phyloP scores from a whole-genome alignment of 2,329 filamentous ascomycete genomes.

The Graphium sp. region DNA sequence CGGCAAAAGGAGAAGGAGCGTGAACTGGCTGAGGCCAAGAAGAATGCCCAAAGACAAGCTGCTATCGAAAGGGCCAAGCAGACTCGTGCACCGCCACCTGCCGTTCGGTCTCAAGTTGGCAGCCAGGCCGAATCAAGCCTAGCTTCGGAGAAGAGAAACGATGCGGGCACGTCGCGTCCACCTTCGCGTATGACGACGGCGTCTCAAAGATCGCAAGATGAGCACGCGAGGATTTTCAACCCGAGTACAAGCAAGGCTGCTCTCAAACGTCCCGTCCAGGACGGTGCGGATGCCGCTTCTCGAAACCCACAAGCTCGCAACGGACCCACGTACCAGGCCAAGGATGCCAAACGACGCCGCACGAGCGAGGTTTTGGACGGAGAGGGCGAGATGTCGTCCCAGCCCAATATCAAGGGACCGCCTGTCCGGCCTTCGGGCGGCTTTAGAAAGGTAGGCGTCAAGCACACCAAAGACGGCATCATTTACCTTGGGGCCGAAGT shows the following conservation, averaged over 20 bases:
- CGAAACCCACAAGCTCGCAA: constrained; percentile 29
- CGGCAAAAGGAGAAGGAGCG: constrained; percentile 44
- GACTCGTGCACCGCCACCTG: constrained; percentile 44
- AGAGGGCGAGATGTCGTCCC: constrained; percentile 39
- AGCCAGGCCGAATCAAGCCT: constrained; percentile 27
- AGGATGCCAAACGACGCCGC: constrained; percentile 65
- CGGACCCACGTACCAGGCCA: constrained; percentile 42
- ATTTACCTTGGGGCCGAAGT: no score
- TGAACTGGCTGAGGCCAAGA: constrained; percentile 48
- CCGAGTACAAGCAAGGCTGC: no score
- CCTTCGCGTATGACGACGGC: constrained; percentile 42
- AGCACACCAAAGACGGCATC: no score
- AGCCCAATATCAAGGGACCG: constrained; percentile 54
- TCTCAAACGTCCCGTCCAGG: constrained; percentile 37
- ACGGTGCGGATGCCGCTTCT: constrained; percentile 37
- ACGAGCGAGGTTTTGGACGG: constrained; percentile 58
- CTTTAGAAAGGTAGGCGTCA: constrained; percentile 44
- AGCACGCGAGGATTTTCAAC: no score
- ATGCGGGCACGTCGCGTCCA: constrained; percentile 20
- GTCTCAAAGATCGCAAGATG: constrained; percentile 35
- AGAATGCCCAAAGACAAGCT: constrained; percentile 45
- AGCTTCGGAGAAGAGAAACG: constrained; percentile 13
- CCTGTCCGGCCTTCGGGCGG: constrained; percentile 67
- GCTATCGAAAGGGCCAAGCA: constrained; percentile 49
- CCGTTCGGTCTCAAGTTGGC: constrained; percentile 34